These are phyloP conservation scores for Litchi chinensis DNA, from an alignment of 345 rosid species.

Conservation along the genomic window DNA sequence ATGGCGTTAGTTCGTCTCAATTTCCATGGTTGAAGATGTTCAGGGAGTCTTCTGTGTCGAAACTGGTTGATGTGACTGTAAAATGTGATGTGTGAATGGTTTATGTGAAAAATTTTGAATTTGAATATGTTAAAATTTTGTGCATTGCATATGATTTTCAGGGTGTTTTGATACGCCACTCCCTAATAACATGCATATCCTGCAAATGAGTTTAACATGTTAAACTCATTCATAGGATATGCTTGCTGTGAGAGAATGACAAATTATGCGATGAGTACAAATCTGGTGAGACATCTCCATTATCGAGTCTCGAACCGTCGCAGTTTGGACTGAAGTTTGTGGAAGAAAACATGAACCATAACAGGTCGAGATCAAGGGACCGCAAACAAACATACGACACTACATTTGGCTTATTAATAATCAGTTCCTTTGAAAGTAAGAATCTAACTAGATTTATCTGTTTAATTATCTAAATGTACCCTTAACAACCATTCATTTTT, in stretches of 20 bases:
- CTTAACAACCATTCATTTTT: neutral
- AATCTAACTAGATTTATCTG: neutral
- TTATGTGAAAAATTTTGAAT: neutral
- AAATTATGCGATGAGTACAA: too few species aligned
- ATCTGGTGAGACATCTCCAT: too few species aligned
- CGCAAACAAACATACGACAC: neutral
- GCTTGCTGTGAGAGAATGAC: too few species aligned
- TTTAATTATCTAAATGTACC: neutral
- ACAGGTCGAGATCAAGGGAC: neutral
- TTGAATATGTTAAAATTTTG: neutral
- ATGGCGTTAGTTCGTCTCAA: constrained; percentile 55
- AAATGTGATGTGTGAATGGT: neutral
- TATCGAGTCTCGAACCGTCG: too few species aligned
- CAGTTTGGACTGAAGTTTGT: too few species aligned
- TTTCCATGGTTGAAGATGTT: constrained; percentile 79
- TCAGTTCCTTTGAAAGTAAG: neutral
- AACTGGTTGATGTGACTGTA: constrained; percentile 59
- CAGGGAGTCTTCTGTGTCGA: constrained; percentile 57
- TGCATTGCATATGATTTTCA: too few species aligned
- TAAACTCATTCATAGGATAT: too few species aligned
- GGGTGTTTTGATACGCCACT: too few species aligned
- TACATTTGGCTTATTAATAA: neutral
- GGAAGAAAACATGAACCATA: neutral
- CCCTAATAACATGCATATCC: too few species aligned
- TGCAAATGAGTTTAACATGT: too few species aligned